Percentiles rank a stretch among this genome's conserved stretches.
phyloP scores from a whole-genome alignment of 177 flowering plant species.

The Vitis hybrid region DNA sequence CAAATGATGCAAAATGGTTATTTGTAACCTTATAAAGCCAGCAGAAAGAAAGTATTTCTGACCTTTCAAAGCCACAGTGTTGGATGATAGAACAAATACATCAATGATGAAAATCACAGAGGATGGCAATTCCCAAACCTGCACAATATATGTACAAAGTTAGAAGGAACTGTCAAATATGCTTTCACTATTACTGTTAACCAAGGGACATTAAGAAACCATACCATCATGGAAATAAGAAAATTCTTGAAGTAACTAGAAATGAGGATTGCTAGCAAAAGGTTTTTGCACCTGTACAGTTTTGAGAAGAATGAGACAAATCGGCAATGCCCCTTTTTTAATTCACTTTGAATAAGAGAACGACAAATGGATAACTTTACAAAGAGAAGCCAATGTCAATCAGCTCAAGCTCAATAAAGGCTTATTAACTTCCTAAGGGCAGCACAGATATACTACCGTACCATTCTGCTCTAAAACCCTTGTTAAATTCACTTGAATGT shows the following conservation, averaged over 20 bases:
- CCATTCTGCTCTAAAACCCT: too few species aligned
- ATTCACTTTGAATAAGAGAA: not conserved
- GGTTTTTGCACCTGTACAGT: conserved; percentile 46
- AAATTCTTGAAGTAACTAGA: conserved; percentile 84
- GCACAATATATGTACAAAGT: conserved; percentile 13
- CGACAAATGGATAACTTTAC: not conserved
- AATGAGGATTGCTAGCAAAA: conserved; percentile 53
- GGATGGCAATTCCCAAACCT: conserved; percentile 89
- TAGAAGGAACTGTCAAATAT: not conserved
- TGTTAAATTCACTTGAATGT: too few species aligned
- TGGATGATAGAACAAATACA: conserved; percentile 69
- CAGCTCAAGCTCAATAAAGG: too few species aligned
- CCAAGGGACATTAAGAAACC: not conserved
- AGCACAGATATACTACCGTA: too few species aligned
- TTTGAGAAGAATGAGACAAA: not conserved
- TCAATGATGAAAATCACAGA: conserved; percentile 63
- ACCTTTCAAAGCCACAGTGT: conserved; percentile 76
- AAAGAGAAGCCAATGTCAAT: not conserved
- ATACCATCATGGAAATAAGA: conserved; percentile 71
- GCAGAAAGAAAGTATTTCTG: not conserved
- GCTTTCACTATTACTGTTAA: not conserved
- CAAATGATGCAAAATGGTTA: not conserved
- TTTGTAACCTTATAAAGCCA: too few species aligned
- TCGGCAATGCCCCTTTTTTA: not conserved
- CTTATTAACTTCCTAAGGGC: too few species aligned